Conservation (phyloP, 2,329 filamentous ascomycete genomes). For the Pestalotiopsis sp. region DNA sequence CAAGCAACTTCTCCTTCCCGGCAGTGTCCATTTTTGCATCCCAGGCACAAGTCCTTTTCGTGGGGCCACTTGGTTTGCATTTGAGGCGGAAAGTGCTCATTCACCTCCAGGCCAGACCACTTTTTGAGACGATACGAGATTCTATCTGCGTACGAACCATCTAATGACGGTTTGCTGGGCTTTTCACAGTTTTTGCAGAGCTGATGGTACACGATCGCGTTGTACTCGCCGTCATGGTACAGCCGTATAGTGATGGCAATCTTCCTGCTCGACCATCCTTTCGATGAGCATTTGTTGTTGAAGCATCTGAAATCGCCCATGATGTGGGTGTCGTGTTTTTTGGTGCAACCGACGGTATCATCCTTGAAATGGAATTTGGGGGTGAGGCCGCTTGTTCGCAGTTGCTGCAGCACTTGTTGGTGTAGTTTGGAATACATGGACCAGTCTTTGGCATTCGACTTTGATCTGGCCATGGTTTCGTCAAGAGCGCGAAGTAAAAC, state of each 20-base stretch:
- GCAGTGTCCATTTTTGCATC: constrained; percentile 38
- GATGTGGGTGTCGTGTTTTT: constrained; percentile 30
- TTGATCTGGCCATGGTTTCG: background rate
- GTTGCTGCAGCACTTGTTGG: constrained; percentile 4
- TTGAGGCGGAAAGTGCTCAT: constrained; percentile 11
- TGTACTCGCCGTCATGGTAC: constrained; percentile 34
- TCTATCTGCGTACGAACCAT: constrained; percentile 37
- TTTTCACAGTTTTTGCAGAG: constrained; percentile 32
- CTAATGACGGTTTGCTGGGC: constrained; percentile 22
- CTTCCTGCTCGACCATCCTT: constrained; percentile 35
- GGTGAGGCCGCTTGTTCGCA: constrained; percentile 1
- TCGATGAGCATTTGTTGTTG: constrained; percentile 25
- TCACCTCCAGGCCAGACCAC: constrained; percentile 33
- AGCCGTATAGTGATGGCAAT: constrained; percentile 37
- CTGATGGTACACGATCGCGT: constrained; percentile 40
- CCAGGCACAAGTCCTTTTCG: constrained; percentile 34
- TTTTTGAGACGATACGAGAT: constrained; percentile 39
- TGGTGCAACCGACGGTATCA: constrained; percentile 14
- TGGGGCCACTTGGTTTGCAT: constrained; percentile 25
- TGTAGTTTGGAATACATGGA: constrained; percentile 14
- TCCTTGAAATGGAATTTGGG: constrained; percentile 27
- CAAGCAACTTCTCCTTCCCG: background rate
- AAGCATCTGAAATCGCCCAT: constrained; percentile 37
- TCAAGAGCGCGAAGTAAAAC: background rate
- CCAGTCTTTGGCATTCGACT: background rate